A percentile compares a stretch with the other conserved stretches of the same genome.
These are phyloP conservation scores for Botrytis squamosa DNA, from an alignment of 2,329 filamentous ascomycete species.

Conservation along the genomic window DNA sequence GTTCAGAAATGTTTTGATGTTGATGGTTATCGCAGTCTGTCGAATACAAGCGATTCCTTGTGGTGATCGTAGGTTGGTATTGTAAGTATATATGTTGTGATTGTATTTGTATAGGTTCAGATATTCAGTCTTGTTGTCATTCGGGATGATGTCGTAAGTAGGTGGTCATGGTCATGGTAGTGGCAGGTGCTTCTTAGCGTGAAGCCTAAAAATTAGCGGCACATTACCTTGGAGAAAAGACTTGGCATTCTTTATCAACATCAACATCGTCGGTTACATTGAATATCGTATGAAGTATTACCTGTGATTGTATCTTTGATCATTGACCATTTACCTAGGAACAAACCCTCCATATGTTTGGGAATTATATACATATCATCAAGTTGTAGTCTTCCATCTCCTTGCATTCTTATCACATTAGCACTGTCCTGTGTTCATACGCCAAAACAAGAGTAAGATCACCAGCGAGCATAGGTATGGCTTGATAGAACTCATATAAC, in stretches of 20 bases:
- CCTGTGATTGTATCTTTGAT: background rate
- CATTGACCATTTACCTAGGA: background rate
- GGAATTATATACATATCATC: background rate
- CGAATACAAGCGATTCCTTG: background rate
- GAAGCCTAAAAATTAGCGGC: background rate
- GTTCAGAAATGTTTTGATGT: background rate
- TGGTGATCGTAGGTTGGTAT: background rate
- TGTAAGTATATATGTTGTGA: background rate
- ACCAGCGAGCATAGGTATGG: background rate
- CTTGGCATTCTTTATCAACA: background rate
- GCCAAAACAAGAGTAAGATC: background rate
- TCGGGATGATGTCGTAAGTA: slow-evolving; percentile 4
- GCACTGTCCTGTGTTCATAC: background rate
- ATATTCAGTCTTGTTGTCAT: slow-evolving; percentile 7
- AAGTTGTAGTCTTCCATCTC: background rate
- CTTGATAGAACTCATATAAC: background rate
- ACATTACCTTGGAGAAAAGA: background rate
- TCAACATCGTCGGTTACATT: background rate
- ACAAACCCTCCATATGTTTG: background rate
- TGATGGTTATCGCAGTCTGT: background rate
- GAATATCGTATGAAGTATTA: background rate
- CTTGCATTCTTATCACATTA: background rate
- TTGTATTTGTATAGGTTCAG: background rate
- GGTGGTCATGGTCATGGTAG: background rate
- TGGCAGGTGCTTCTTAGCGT: background rate